Evolutionary conservation across 1,284 basidiomycete genomes (phyloP), one percentile per base, ranked within the genome.

Genomic region (Hemileia vastatrix): DNA sequence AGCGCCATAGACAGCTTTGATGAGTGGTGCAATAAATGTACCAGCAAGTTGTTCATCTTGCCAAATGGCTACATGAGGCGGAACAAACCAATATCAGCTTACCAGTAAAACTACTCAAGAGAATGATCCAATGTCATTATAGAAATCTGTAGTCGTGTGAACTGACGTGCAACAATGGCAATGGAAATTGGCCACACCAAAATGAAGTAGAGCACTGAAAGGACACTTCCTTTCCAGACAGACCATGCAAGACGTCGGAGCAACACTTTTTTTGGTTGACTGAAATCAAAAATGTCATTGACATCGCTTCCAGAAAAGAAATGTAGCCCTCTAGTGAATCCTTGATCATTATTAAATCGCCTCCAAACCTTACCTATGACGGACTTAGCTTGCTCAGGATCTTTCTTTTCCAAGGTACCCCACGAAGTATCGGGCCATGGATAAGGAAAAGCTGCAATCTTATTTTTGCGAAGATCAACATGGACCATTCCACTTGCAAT

Each of bases 151-250:
- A n/a, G n/a, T n/a, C n/a, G n/a, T n/a, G n/a, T n/a, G n/a, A 8
- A 18, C 68, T 61, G 21, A 70, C 68, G 71, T 15, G 71, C 68
- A 23, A 77, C 68, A 51, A 73, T 65, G 19, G 70, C 70, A 36
- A 78, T 77, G 4, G 72, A 70, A 24, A 71, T 68, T 6, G 71
- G 71, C 77, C 77, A 78, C 64, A 75, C 71, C 48, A 76, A 56
- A 13, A 73, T 67, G 65, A 77, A 78, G 69, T 73, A 77, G 21
- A 77, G 59, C 0, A 76, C 71, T 3, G 75, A 72, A 4, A 77
- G 70, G 2, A 77, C 73, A 18, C 75, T 71, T 0, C 74, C 76
- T 48, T 71, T 72, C 66, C 76, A 77, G 44, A 68, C 70, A 3
- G 70, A 69, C 60, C 75, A 69, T 62, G 74, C 71, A n/a, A 68